Evolutionary conservation across 495 filamentous ascomycete species (phyloP), one percentile per base, ranked within the genome.

Genomic region (Trichocladium antarcticum): DNA sequence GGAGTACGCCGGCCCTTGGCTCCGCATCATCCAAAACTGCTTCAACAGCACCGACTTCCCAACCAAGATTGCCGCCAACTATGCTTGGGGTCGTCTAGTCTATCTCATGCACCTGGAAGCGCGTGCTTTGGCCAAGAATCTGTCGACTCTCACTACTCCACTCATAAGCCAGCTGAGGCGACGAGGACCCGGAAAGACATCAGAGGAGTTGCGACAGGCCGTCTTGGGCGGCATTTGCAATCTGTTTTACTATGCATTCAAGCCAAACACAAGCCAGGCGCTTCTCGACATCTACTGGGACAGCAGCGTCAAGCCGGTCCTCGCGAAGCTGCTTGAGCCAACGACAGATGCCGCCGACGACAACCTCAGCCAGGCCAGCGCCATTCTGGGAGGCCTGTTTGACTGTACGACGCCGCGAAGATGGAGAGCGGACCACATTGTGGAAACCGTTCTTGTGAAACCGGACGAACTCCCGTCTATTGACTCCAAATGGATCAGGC

Each of bases 401-500:
- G 80, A 82, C 61, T 78, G 76, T 24, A 67, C 74, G 4, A 79
- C 77, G 17, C 68, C 72, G 9, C 81, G 81, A 22, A 51, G 75
- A 11, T 98, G 90, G 90, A 78, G 72, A 28, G 83, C 83, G 42
- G 77, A 80, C 37, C 78, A 80, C 29, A 80, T 84, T 7, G 74
- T 80, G 42, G 77, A 82, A 20, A 69, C 48, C 12, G 64, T 71
- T 2, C 64, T 63, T 38, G 68, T 89, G 31, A 74, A 74, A 32
- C 67, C 79, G 0, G 80, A 82, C 24, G 87, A 95, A 53, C 69
- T 98, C 14, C 86, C 87, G 14, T 63, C 78, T 2, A 63, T 95
- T 11, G 87, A 96, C 60, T 72, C 84, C 8, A 85, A 82, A 70
- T 98, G 92, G 92, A 68, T 93, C n/a, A 79, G 90, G 50, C 80